Base-by-base conservation (phyloP, 2,329 filamentous ascomycete genomes). In the Ascosphaera acerosa region DNA sequence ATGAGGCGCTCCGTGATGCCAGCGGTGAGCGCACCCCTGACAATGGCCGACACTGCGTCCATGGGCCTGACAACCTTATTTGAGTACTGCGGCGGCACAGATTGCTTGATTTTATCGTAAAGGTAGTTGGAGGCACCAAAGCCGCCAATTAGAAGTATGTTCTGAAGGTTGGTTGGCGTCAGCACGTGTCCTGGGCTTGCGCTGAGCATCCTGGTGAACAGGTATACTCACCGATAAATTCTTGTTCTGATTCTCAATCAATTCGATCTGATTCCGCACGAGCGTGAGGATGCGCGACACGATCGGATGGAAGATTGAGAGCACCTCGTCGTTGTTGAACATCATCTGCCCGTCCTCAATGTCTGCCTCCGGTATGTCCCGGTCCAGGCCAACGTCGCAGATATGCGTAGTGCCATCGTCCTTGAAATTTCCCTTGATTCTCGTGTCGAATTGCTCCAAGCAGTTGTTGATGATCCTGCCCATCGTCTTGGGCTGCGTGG, bases 331-430 rank as follows among this genome's bases (percentile, higher is more conserved):
- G 50, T 97, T 94, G 37, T 82, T 94, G 51, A 97, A 97, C 2
- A 84, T 94, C 87, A 97, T 97, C 60, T 92, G 94, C 31, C 87
- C 84, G 54, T 97, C 87, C 57, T 94, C 87, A 42, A 97, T 94
- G 42, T 81, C 82, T 18, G 87, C 87, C 49, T 94, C 87, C 23
- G 84, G 84, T 58, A 89, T 94, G 48, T 94, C 87, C 27, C 84
- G 81, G 60, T 97, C 87, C 45, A 97, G 94, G 47, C 87, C 87
- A 31, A 97, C 87, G 49, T 97, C 87, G 14, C 94, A 82, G 28
- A 87, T 87, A 87, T 87, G 94, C 54, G 94, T 94, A 54, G 94
- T 84, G 31, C 84, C 82, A 52, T 92, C 94, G 60, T 94, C 94
- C 40, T 87, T 71, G 72, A 97, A 97, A 53, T 94, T 87, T 31